Percentiles rank a stretch among this genome's conserved stretches.
Conservation (phyloP, 345 rosid genomes). For the Kernera saxatilis region DNA sequence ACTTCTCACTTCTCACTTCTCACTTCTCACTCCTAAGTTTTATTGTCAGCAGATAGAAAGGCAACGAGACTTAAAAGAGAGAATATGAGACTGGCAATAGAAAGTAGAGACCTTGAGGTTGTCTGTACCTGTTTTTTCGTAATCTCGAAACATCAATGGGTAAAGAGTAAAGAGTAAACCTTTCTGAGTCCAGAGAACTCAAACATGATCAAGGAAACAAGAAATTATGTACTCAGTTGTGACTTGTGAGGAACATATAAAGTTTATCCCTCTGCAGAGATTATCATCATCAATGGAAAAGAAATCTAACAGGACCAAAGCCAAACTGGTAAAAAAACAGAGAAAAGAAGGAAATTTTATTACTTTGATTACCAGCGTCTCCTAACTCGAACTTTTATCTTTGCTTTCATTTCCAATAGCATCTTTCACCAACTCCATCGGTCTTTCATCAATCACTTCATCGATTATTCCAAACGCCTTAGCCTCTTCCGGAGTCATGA, state of each 20-base stretch:
- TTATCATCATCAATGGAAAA: neutral
- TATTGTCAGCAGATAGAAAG: too few species aligned
- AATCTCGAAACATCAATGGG: neutral
- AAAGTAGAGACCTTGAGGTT: too few species aligned
- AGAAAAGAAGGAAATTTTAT: neutral
- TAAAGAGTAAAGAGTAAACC: neutral
- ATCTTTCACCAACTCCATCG: slow-evolving; percentile 63
- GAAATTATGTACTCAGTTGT: neutral
- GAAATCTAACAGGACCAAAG: neutral
- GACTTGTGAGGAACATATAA: too few species aligned
- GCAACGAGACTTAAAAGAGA: too few species aligned
- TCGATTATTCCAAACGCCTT: slow-evolving; percentile 89
- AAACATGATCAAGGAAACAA: neutral
- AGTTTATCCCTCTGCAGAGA: neutral
- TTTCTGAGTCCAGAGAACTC: neutral
- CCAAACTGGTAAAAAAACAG: neutral
- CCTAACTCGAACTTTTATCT: slow-evolving; percentile 46
- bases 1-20: too few species aligned
- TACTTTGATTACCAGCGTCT: neutral
- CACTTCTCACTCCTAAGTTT: too few species aligned
- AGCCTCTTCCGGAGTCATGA: slow-evolving; percentile 83
- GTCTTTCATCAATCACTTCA: slow-evolving; percentile 83
- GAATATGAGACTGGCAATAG: too few species aligned
- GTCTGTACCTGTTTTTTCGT: too few species aligned
- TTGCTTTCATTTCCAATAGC: slow-evolving; percentile 54